Evolutionary conservation across 2,329 filamentous ascomycete species (phyloP), one percentile per base, ranked within the genome.

Genomic region (Cylindrodendrum hubeiense): DNA sequence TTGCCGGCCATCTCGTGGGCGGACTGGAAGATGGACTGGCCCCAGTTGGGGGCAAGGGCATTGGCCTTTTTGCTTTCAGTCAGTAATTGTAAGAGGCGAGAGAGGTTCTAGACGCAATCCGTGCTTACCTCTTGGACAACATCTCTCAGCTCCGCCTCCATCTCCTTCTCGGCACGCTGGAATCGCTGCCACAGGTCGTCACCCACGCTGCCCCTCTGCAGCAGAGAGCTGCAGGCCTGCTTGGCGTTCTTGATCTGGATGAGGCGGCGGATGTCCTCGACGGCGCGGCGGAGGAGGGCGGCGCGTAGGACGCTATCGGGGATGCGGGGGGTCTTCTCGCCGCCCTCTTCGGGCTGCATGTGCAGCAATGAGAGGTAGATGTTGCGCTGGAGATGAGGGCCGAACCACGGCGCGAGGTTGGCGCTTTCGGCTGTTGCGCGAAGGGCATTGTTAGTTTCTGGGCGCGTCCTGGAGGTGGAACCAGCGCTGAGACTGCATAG

Each of bases 181-280:
- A 98, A 97, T 41, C 95, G 87, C 84, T 98, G 93, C 92, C 94
- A 97, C 72, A 99, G 82, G 79, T 99, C 96, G 78, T 99, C 96
- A 15, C 96, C 95, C 2, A 99, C 94, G 76, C 94, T 97, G 52
- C 96, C 96, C 68, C 94, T 87, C 81, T 97, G 94, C 73, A 98
- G 81, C 71, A 99, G 83, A 24, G 90, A 88, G 76, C 92, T 91
- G 76, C 97, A 89, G 8, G 96, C 94, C 74, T 93, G 92, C 84
- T 98, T 99, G 72, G 94, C 92, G 62, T 89, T 92, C 76, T 95
- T 90, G 76, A 99, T 89, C 78, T 96, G 90, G 75, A 98, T 91
- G 67, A 99, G 93, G 69, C 96, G 91, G 77, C 92, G 90, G 77
- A 99, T 97, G 78, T 98, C 95, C 79, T 98, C 95, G 37, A 94